Evolutionary conservation across 352 stramenopile species (phyloP).

Genomic region (Phytophthora cajani): DNA sequence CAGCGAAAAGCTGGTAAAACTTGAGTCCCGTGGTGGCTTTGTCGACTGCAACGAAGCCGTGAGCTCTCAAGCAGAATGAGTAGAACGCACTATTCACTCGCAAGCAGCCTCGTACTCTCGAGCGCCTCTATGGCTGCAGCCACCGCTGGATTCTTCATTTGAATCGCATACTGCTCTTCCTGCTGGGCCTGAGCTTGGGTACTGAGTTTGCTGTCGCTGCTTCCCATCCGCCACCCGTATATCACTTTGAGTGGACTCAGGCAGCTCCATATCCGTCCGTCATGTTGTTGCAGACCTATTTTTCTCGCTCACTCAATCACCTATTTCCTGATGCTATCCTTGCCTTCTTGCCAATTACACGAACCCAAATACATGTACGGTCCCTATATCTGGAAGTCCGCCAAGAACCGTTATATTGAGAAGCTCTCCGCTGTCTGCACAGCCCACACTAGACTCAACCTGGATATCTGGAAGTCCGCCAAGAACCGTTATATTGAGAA

Average conservation of each 20-base stretch:
- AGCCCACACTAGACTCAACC: neutral
- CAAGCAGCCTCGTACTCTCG: slow-evolving; percentile 21
- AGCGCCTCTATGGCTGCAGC: slow-evolving; percentile 47
- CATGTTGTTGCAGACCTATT: neutral
- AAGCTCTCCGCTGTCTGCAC: neutral
- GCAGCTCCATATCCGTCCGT: slow-evolving; percentile 4
- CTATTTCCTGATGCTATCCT: neutral
- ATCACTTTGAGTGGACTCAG: neutral
- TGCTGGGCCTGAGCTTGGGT: slow-evolving; percentile 27
- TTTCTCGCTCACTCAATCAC: neutral
- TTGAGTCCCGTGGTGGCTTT: slow-evolving; percentile 40
- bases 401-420: slow-evolving; percentile 22
- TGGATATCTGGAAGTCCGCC: slow-evolving; percentile 13
- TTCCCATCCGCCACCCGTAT: slow-evolving; percentile 39
- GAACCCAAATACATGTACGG: slow-evolving; percentile 1
- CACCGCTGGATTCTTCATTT: slow-evolving; percentile 51
- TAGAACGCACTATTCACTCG: neutral
- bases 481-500: slow-evolving; percentile 22
- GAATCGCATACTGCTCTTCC: slow-evolving; percentile 38
- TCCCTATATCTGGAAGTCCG: slow-evolving; percentile 17
- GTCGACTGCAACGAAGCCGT: slow-evolving; percentile 38
- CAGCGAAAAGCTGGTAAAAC: slow-evolving; percentile 55
- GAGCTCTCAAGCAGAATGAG: neutral
- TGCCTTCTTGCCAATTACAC: neutral
- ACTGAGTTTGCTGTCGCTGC: slow-evolving; percentile 48